Percentiles rank a stretch among this genome's conserved stretches.
Conservation (phyloP, 2,329 filamentous ascomycete genomes). For the Scopulariopsis brevicaulis region DNA sequence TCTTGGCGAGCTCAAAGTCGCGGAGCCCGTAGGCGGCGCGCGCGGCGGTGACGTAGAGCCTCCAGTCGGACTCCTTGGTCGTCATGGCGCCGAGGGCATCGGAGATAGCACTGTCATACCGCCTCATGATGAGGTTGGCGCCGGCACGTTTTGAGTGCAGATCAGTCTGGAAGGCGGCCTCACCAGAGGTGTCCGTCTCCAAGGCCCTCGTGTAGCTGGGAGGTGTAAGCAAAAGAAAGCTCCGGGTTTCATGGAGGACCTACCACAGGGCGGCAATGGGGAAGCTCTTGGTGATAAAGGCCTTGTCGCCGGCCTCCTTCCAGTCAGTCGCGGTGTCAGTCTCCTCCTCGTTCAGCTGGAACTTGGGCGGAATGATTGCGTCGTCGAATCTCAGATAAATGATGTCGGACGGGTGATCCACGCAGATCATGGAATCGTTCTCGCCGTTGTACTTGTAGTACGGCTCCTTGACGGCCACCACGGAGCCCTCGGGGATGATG, state of each 20-base stretch:
- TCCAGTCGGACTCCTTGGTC: conserved; percentile 15
- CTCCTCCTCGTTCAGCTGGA: conserved; percentile 10
- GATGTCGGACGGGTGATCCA: conserved; percentile 22
- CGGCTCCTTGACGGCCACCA: conserved; percentile 23
- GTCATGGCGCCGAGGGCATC: conserved; percentile 18
- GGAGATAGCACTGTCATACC: conserved; percentile 18
- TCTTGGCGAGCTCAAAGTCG: conserved; percentile 13
- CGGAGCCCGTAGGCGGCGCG: conserved; percentile 21
- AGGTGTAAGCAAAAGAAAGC: background rate
- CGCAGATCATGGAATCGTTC: conserved; percentile 19
- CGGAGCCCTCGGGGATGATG: conserved; percentile 16
- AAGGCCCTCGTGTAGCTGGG: conserved; percentile 21
- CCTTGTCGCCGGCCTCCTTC: conserved; percentile 10
- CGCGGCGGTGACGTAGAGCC: conserved; percentile 19
- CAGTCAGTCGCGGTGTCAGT: conserved; percentile 9
- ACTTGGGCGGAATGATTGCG: conserved; percentile 16
- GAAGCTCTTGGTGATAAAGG: conserved; percentile 17
- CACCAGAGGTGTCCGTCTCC: conserved; percentile 9
- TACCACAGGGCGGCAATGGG: conserved; percentile 20
- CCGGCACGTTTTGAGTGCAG: conserved; percentile 19
- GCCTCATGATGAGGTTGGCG: conserved; percentile 18
- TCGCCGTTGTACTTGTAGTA: conserved; percentile 20
- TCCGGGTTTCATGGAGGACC: conserved; percentile 2
- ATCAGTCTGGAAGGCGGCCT: conserved; percentile 10
- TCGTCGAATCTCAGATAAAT: conserved; percentile 15